Base-by-base conservation (phyloP, 2,329 filamentous ascomycete species). In the Colletotrichum sojae region DNA sequence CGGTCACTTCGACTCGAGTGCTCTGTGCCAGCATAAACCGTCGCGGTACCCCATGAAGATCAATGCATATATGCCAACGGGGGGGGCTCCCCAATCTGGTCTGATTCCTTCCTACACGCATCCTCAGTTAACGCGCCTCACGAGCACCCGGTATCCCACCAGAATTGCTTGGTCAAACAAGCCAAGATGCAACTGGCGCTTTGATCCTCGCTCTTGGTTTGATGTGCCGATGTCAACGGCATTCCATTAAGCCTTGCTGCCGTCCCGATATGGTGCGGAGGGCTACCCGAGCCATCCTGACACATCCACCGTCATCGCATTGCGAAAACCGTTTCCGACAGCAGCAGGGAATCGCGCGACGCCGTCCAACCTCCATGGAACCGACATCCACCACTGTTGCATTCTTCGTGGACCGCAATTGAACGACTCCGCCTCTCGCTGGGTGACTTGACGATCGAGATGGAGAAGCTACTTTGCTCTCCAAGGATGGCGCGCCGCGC, bases 41-140 rank as follows among this genome's bases (percentile, higher is more conserved):
- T 40, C 40, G 45, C 63, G 63, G 67, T 45, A 63, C 51, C 52
- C 39, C 46, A 31, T 57, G 58, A 27, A 39, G 67, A 70, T 70
- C 56, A 70, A 68, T 70, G 63, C 67, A 70, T 53, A 70, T 53
- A 57, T 22, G 45, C 36, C 36, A 39, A 25, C 39, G 46, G 61
- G 46, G 56, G 55, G 56, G 55, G 43, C 49, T 36, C 52, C 27
- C 39, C 20, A 54, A 25, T 63, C 57, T 54, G 64, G 53, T 49
- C 53, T 20, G 52, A 39, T 63, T 58, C 18, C 45, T 51, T 58
- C 46, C 27, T 5, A 25, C 3, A 25, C 18, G 43, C 18, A 25
- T 20, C 20, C 39, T 58, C 43, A 22, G 43, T 31, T 45, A 59
- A 36, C 8, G 25, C 40, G 13, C 40, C 36, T 45, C 51, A 18